Evolutionary conservation across 345 rosid species (phyloP), one percentile per base, ranked within the genome.

Genomic region (Gossypium sturtianum): DNA sequence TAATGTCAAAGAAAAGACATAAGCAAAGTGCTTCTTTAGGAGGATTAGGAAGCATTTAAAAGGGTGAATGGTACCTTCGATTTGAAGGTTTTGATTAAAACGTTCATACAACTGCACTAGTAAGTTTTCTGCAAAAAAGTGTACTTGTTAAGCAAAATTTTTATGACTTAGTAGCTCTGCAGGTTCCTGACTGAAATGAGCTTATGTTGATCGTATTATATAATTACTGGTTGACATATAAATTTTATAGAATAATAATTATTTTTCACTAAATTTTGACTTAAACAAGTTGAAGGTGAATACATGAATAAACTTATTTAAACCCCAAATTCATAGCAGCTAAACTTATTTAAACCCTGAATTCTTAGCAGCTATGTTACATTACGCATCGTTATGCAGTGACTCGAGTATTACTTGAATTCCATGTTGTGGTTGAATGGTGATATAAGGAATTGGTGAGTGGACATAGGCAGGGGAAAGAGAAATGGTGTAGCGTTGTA

Each of bases 11-110:
- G 85, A 91, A 83, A 75, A 85, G 87, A 73, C 68, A 75, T 29
- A 70, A 80, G 78, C 77, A 82, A 54, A 83, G 84, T 73, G 79
- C 84, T 78, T 84, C 97, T 47, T 67, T 82, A 61, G 89, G 78
- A 54, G 75, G 79, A 44, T 81, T 65, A 17, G 68, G 63, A 64
- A 81, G 79, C 78, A 51, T 74, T 57, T 76, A 74, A 76, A 52
- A 27, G 34, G 47, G 17, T 38, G 43, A 74, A 27, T 22, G 56
- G 29, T 16, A 52, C 45, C 20, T 25, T 47, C 15, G 25, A 15
- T 66, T 27, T 17, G 27, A 49, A 34, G 19, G n/a, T 60, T 63
- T 48, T 7, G 1, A 56, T 56, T 54, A 20, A 56, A 56, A 56
- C 20, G 60, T 3, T 20, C 60, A 22, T 19, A 10, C 22, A 20